phyloP scores from a whole-genome alignment of 495 filamentous ascomycete species.

The Xylaria telfairii region DNA sequence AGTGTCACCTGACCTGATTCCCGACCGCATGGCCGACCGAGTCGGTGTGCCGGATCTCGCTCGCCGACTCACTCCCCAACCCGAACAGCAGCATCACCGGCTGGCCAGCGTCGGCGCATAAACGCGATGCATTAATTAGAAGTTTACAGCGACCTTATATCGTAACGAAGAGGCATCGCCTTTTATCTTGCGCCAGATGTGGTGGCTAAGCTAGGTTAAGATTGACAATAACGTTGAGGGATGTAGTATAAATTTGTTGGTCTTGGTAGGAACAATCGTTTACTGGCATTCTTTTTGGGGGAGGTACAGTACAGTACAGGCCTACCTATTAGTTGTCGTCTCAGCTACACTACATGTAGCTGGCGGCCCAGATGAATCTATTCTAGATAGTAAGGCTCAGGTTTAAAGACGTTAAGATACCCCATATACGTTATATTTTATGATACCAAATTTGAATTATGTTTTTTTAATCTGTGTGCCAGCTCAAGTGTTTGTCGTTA shows the following conservation, averaged over 20 bases:
- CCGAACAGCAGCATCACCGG: slow-evolving; percentile 44
- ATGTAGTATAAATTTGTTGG: slow-evolving; percentile 7
- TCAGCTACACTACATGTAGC: neutral
- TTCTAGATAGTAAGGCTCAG: neutral
- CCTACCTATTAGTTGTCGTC: slow-evolving; percentile 2
- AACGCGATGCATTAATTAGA: neutral
- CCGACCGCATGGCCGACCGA: slow-evolving; percentile 72
- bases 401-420: slow-evolving; percentile 22
- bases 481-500: neutral
- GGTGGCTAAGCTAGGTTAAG: neutral
- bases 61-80: slow-evolving; percentile 48
- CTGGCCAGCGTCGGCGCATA: slow-evolving; percentile 40
- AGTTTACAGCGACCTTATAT: neutral
- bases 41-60: slow-evolving; percentile 60
- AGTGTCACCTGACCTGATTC: slow-evolving; percentile 62
- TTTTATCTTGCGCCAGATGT: neutral
- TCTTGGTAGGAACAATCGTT: neutral
- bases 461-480: neutral
- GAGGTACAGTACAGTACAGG: no score
- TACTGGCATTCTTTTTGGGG: neutral
- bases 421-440: slow-evolving; percentile 22
- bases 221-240: neutral
- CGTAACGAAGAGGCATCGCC: neutral
- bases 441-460: neutral
- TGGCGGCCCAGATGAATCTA: slow-evolving; percentile 8